A percentile compares a stretch with the other conserved stretches of the same genome.
Conservation (phyloP, 306 rosid species). For the Prunus persica region Prunus_persica_NCBIv2 NC_034011.1:24395501-24396000, state of each 20-base stretch:
- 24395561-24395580: no score
- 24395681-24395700: neutral
- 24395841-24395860: slow-evolving; percentile 73
- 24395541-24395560: no score
- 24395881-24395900: slow-evolving; percentile 38
- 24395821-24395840: slow-evolving; percentile 37
- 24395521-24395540: no score
- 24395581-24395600: no score
- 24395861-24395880: slow-evolving; percentile 59
- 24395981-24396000: neutral
- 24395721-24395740: neutral
- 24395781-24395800: neutral
- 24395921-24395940: slow-evolving; percentile 82
- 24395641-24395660: no score
- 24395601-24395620: no score
- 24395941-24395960: slow-evolving; percentile 67
- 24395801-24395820: slow-evolving; percentile 43
- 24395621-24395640: no score
- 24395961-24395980: slow-evolving; percentile 40
- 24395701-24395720: neutral
- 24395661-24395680: no score
- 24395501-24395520: no score
- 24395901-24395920: slow-evolving; percentile 70
- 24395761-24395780: neutral
- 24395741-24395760: neutral